Base-by-base conservation (phyloP, 257 asterid genomes). In the Fraxinus quadrangulata region DNA sequence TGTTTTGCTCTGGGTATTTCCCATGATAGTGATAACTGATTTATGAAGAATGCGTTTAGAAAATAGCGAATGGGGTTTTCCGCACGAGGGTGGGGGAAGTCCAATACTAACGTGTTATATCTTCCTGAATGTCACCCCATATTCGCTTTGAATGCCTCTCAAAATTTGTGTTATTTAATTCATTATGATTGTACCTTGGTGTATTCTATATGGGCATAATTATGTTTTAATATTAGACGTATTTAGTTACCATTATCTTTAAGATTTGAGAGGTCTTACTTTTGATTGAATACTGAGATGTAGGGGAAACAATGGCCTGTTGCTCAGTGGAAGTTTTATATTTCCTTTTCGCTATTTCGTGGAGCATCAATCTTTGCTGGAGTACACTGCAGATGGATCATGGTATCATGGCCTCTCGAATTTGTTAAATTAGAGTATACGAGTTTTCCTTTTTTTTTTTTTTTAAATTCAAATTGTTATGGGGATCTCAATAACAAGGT, bases 251-350 rank as follows among this genome's bases (percentile, higher is more conserved):
- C 11, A 66, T 42, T 33, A 14, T 71, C 39, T 47, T 21, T 65
- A 37, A 16, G 75, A 72, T 73, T 73, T 61, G 45, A 17, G 34
- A 45, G 72, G 31, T 77, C 74, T 79, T 75, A 71, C 73, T 31
- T 79, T 72, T 80, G 69, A 67, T 76, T 77, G 28, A 75, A 69
- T 65, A 51, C 79, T 83, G 71, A 39, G 37, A 71, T 81, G 51
- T 79, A 95, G 98, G 98, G 97, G 86, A 95, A 86, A 84, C 91
- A 91, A 67, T 95, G 98, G 99, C 97, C 98, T 40, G 91, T 83
- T 30, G 80, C 87, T 83, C 84, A 90, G 23, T 95, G 99, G 99
- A 95, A 90, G 86, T 95, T 93, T 77, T 95, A 93, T 78, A 77
- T 95, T 56, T 97, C 99, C 76, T 95, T 95, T 82, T 90, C 97